Conservation (phyloP, 2,329 filamentous ascomycete species). For the Scedosporium boydii region DNA sequence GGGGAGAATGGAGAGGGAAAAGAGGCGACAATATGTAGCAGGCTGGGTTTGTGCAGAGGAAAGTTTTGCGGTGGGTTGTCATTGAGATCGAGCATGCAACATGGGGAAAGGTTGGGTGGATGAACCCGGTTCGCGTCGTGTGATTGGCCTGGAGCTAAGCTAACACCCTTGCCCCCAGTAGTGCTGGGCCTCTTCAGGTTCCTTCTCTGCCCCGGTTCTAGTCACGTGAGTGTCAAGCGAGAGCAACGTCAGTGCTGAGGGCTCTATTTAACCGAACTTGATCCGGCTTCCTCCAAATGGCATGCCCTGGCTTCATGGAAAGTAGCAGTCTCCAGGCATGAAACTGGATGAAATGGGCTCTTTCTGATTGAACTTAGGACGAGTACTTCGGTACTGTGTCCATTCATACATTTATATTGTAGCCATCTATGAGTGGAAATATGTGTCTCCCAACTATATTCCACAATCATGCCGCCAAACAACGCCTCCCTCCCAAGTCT, state of each 20-base stretch:
- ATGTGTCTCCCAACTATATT: no score
- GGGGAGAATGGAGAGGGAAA: conserved; percentile 1
- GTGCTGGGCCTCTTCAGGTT: neutral
- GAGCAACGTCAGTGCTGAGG: neutral
- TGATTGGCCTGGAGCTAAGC: neutral
- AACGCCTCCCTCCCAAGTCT: no score
- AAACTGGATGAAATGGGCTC: neutral
- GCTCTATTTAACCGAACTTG: neutral
- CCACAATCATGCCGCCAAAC: no score
- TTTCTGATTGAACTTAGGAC: no score
- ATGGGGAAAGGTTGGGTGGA: neutral
- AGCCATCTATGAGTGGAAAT: no score
- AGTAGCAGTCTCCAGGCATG: neutral
- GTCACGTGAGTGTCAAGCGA: neutral
- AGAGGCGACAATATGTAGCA: conserved; percentile 3
- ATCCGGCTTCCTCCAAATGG: neutral
- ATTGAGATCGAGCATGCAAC: neutral
- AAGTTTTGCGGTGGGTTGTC: neutral
- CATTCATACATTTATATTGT: no score
- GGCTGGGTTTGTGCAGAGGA: neutral
- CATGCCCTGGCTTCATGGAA: neutral
- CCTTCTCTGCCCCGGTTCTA: neutral
- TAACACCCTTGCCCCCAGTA: neutral
- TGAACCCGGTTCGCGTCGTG: neutral
- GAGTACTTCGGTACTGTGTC: no score